These are phyloP conservation scores for Blastobotrys aristatus DNA, from an alignment of 1,139 yeast genomes.

Conservation along the genomic window DNA sequence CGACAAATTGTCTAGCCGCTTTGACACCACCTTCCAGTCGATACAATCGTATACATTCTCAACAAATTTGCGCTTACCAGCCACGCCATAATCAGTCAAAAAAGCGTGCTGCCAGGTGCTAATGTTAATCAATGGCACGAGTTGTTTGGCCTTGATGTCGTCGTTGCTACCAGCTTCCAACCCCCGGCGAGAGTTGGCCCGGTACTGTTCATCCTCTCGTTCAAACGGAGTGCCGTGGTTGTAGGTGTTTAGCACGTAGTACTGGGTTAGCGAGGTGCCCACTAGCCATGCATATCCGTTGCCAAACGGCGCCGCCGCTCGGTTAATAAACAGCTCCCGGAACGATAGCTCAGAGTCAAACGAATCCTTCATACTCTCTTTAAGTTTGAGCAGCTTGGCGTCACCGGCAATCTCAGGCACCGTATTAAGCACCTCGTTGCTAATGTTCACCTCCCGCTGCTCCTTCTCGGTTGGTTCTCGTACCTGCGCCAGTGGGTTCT, in stretches of 20 bases:
- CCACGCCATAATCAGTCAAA: conserved; percentile 77
- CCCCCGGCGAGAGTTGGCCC: conserved; percentile 3
- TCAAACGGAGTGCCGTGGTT: conserved; percentile 86
- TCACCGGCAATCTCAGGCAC: conserved; percentile 11
- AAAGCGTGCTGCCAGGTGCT: conserved; percentile 88
- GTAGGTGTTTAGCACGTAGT: conserved; percentile 63
- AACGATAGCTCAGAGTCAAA: conserved; percentile 47
- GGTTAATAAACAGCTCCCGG: conserved; percentile 50
- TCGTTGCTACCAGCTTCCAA: conserved; percentile 7
- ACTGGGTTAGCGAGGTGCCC: conserved; percentile 42
- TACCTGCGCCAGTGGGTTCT: conserved; percentile 25
- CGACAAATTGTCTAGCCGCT: conserved; percentile 16
- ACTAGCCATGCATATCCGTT: conserved; percentile 90
- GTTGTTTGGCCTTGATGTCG: not conserved
- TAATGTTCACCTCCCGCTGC: conserved; percentile 22
- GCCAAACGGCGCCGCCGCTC: conserved; percentile 58
- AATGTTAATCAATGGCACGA: conserved; percentile 71
- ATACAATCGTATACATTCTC: conserved; percentile 72
- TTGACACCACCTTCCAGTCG: conserved; percentile 73
- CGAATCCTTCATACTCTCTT: conserved; percentile 28
- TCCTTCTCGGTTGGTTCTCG: conserved; percentile 15
- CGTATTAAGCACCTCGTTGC: conserved; percentile 22
- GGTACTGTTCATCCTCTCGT: conserved; percentile 12
- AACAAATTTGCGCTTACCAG: conserved; percentile 70
- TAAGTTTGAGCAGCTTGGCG: conserved; percentile 13